Evolutionary conservation across 2,329 filamentous ascomycete species (phyloP).

Genomic region (Lasiodiplodia sp.): DNA sequence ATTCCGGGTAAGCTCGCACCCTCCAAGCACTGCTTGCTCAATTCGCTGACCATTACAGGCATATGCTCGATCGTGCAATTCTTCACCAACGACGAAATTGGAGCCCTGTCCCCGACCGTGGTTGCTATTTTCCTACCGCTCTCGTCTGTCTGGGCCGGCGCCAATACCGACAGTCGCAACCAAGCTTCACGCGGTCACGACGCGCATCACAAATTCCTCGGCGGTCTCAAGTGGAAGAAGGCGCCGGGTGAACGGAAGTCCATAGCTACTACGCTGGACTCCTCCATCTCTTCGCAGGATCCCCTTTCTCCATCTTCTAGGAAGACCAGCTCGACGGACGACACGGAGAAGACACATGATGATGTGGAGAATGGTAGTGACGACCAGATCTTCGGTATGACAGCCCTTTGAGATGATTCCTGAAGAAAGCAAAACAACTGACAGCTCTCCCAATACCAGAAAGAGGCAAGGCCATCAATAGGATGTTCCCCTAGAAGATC

Average conservation of each 20-base stretch:
- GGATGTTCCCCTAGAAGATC: constrained; percentile 3
- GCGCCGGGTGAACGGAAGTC: not conserved
- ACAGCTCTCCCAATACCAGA: not conserved
- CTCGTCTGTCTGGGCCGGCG: constrained; percentile 69
- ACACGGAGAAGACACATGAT: constrained; percentile 5
- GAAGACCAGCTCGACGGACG: constrained; percentile 2
- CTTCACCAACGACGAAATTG: constrained; percentile 59
- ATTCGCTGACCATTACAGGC: constrained; percentile 52
- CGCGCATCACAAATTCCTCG: constrained; percentile 36
- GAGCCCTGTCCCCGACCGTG: constrained; percentile 63
- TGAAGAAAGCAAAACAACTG: not conserved
- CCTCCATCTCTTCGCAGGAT: not conserved
- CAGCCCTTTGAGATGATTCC: not conserved
- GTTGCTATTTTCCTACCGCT: constrained; percentile 71
- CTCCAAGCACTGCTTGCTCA: not conserved
- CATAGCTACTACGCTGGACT: not conserved
- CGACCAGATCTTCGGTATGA: constrained; percentile 4
- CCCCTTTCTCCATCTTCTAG: constrained; percentile 9
- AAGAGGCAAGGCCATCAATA: not conserved
- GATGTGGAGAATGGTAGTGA: not conserved
- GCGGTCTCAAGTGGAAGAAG: not conserved
- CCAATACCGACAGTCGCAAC: constrained; percentile 38
- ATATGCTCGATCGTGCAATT: constrained; percentile 68
- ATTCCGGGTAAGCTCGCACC: constrained; percentile 60
- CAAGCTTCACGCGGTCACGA: constrained; percentile 34